These are phyloP conservation scores for Leptographium radiaticola DNA, from an alignment of 2,329 filamentous ascomycete species.

Conservation along the genomic window DNA sequence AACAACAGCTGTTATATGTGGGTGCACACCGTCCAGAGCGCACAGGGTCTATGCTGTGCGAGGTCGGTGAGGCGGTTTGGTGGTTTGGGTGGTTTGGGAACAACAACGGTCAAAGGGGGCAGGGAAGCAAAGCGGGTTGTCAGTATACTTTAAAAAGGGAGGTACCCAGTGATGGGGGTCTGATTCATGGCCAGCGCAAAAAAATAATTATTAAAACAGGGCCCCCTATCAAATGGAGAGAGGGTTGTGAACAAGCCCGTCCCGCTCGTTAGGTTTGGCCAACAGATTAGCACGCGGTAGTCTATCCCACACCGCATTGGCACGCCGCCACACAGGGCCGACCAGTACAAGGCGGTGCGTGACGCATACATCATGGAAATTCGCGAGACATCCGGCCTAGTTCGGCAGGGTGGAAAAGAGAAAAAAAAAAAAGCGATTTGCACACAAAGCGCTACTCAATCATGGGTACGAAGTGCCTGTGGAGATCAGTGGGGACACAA, in stretches of 20 bases:
- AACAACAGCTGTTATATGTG: background rate
- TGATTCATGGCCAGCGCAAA: constrained; percentile 1
- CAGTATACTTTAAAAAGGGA: background rate
- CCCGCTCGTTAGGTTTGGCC: background rate
- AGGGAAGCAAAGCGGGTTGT: background rate
- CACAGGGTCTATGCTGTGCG: background rate
- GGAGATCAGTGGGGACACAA: constrained; percentile 2
- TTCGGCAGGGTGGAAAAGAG: background rate
- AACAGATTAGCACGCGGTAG: background rate
- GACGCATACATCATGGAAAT: constrained; percentile 2
- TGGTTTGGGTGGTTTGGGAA: background rate
- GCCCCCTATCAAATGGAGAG: background rate
- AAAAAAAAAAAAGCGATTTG: background rate
- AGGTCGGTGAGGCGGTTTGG: background rate
- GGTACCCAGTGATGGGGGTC: background rate
- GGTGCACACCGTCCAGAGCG: background rate
- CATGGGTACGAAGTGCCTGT: constrained; percentile 1
- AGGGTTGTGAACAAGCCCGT: background rate
- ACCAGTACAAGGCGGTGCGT: constrained; percentile 1
- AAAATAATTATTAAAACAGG: background rate
- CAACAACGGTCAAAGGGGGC: background rate
- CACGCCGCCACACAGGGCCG: background rate
- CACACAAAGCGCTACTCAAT: background rate
- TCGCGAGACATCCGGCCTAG: constrained; percentile 3
- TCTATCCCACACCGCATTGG: background rate